These are phyloP conservation scores for Fusarium incarnatum DNA, from an alignment of 2,329 filamentous ascomycete species.

Conservation along the genomic window DNA sequence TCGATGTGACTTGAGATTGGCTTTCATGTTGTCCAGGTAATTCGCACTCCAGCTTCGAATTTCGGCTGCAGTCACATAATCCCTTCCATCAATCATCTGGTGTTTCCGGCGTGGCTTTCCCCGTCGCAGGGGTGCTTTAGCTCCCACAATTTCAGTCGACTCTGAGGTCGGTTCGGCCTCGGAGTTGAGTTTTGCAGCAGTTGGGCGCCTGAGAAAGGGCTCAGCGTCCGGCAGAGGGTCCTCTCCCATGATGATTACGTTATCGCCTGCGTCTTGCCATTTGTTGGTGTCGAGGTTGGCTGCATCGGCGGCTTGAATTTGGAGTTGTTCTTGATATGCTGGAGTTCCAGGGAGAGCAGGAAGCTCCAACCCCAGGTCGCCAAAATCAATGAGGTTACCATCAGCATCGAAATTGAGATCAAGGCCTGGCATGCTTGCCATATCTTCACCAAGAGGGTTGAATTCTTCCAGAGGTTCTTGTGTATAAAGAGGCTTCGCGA, in stretches of 20 bases:
- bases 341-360: conserved; percentile 52
- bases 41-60: conserved; percentile 56
- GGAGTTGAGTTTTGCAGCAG: conserved; percentile 25
- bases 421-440: conserved; percentile 54
- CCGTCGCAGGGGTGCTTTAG: conserved; percentile 37
- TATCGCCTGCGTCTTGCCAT: conserved; percentile 46
- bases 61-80: conserved; percentile 52
- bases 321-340: conserved; percentile 21
- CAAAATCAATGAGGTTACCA: conserved; percentile 60
- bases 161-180: conserved; percentile 38
- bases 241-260: conserved; percentile 54
- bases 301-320: conserved; percentile 21
- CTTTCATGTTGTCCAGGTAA: conserved; percentile 68
- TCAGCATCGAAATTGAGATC: conserved; percentile 64
- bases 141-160: conserved; percentile 37
- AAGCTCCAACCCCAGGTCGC: conserved; percentile 56
- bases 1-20: conserved; percentile 43
- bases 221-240: conserved; percentile 54
- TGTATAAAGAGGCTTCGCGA: conserved; percentile 38
- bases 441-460: conserved; percentile 55
- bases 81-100: conserved; percentile 49
- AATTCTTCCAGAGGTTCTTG: conserved; percentile 41
- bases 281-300: conserved; percentile 16
- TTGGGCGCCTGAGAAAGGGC: conserved; percentile 48
- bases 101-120: conserved; percentile 45